Evolutionary conservation across 2,329 filamentous ascomycete species (phyloP).

Genomic region (Hypomyces rosellus): DNA sequence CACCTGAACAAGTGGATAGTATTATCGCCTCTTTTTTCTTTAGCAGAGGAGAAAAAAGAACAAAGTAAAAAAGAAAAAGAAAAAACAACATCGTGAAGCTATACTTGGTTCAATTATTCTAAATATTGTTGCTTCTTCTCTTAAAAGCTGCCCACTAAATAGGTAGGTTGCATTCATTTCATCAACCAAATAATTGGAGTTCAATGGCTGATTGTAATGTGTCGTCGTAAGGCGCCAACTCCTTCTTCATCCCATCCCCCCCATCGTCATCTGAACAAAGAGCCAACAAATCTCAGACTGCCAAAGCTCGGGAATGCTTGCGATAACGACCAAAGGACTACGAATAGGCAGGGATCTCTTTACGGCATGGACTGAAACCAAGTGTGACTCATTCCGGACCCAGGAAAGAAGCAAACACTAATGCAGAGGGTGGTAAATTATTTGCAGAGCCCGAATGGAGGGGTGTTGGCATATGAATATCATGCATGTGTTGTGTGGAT

Average conservation of each 20-base stretch:
- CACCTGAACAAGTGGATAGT: not conserved
- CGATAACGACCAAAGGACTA: not conserved
- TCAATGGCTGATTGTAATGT: not conserved
- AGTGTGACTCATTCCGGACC: slow-evolving; percentile 18
- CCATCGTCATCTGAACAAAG: not conserved
- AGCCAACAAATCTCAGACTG: not conserved
- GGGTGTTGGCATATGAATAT: slow-evolving; percentile 10
- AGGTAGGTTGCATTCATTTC: too few relatives aligned
- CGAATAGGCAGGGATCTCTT: slow-evolving; percentile 14
- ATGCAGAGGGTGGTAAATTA: slow-evolving; percentile 12
- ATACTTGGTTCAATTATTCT: too few relatives aligned
- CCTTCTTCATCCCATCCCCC: too few relatives aligned
- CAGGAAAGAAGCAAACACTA: slow-evolving; percentile 12
- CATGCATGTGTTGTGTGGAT: too few relatives aligned
- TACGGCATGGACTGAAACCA: slow-evolving; percentile 14
- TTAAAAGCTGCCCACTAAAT: too few relatives aligned
- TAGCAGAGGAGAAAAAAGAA: not conserved
- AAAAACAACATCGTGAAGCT: not conserved
- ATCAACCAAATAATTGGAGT: too few relatives aligned
- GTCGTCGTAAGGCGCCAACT: not conserved
- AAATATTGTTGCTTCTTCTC: too few relatives aligned
- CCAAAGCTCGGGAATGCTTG: not conserved
- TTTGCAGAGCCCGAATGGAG: not conserved
- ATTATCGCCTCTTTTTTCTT: not conserved
- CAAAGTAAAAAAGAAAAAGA: not conserved